Conservation (phyloP, 176 grass and related monocot genomes). For the Hordeum vulgare region MorexV3_pseudomolecules_assembly NC_058521.1:595231704-595232203, state of each 20-base stretch:
- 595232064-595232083: background rate
- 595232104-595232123: background rate
- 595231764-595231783: background rate
- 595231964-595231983: background rate
- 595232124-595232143: background rate
- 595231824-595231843: too few species aligned
- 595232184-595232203: slow-evolving; percentile 11
- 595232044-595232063: background rate
- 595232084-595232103: background rate
- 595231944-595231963: background rate
- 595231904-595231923: background rate
- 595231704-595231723: background rate
- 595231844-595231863: too few species aligned
- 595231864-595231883: background rate
- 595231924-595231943: background rate
- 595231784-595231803: background rate
- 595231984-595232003: background rate
- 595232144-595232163: slow-evolving; percentile 3
- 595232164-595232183: slow-evolving; percentile 12
- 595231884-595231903: background rate
- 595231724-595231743: background rate
- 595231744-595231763: background rate
- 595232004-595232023: background rate
- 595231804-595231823: too few species aligned
- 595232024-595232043: background rate